Base-by-base conservation (phyloP, 2,329 filamentous ascomycete species). In the Nemania abortiva region DNA sequence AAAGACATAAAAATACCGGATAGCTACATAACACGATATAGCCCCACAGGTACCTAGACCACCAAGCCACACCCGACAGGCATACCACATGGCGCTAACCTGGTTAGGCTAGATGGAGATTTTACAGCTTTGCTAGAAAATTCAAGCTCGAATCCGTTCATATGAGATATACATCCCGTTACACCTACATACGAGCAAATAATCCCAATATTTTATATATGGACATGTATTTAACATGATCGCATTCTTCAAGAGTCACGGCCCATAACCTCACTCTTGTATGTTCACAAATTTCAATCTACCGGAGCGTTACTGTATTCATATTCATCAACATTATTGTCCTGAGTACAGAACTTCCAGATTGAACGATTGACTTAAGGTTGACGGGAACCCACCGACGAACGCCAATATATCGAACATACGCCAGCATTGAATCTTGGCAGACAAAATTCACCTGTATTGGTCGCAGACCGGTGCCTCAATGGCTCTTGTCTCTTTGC, bases 401-500 rank as follows among this genome's bases (percentile, higher is more conserved):
- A 24, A 34, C 5, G 34, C n/a, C 31, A 45, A 9, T 15, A 47
- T 27, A 3, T 52, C 29, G 2, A 9, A 37, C 6, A 55, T 7
- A 50, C 58, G 3, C 20, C 47, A 39, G 22, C 13, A 22, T 60
- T 59, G 9, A 18, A 24, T 54, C 20, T 45, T 13, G 6, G 47
- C 6, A 56, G 29, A 47, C 27, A 29, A 11, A 1, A 4, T 20
- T 49, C 7, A 49, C 3, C 39, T 37, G 31, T 55, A 13, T 20
- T 24, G 29, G 20, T 52, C n/a, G 4, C 31, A 39, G 6, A 29
- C 27, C 20, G n/a, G 34, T 37, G 31, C 20, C 18, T 31, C 45
- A 53, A 76, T 79, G 77, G 74, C 77, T 59, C 72, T 77, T 62
- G 80, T 83, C 76, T 79, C 83, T 68, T 77, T 83, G 39, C 86